These are phyloP conservation scores for Plasmodium cynomolgi DNA, from an alignment of 169 alveolate genomes.

Conservation along the genomic window DNA sequence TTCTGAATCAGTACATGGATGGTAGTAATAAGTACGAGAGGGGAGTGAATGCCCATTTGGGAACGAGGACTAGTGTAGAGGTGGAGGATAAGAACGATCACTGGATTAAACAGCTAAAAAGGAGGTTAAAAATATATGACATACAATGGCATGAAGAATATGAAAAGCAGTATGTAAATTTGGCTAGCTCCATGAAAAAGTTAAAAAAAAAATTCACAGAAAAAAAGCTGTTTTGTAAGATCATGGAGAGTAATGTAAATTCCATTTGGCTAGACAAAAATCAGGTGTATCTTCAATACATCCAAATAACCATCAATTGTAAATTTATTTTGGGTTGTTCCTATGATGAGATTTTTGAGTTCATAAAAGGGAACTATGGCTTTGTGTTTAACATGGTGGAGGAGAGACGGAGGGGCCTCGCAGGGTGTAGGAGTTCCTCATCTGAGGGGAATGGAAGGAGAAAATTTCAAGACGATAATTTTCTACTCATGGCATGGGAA, in stretches of 20 bases:
- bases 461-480: constrained; percentile 12
- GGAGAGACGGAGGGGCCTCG: not conserved
- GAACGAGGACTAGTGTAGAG: not conserved
- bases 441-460: not conserved
- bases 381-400: constrained; percentile 15
- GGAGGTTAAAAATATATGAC: constrained; percentile 54
- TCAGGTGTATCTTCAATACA: constrained; percentile 62
- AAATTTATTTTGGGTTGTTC: constrained; percentile 39
- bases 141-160: constrained; percentile 73
- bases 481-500: constrained; percentile 63
- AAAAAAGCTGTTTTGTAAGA: constrained; percentile 28
- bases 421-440: not conserved
- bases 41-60: not conserved
- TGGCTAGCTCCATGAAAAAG: constrained; percentile 16
- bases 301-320: constrained; percentile 55
- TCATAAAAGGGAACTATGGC: constrained; percentile 43
- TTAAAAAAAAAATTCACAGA: constrained; percentile 41
- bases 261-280: constrained; percentile 64
- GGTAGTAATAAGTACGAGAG: not conserved
- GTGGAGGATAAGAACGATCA: not conserved
- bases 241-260: constrained; percentile 39
- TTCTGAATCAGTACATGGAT: not conserved
- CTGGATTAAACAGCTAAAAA: constrained; percentile 20
- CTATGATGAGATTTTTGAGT: constrained; percentile 34
- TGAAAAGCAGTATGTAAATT: constrained; percentile 54